Evolutionary conservation across 768 basidiomycete genomes (phyloP).

Genomic region (Boletus huronensis): DNA sequence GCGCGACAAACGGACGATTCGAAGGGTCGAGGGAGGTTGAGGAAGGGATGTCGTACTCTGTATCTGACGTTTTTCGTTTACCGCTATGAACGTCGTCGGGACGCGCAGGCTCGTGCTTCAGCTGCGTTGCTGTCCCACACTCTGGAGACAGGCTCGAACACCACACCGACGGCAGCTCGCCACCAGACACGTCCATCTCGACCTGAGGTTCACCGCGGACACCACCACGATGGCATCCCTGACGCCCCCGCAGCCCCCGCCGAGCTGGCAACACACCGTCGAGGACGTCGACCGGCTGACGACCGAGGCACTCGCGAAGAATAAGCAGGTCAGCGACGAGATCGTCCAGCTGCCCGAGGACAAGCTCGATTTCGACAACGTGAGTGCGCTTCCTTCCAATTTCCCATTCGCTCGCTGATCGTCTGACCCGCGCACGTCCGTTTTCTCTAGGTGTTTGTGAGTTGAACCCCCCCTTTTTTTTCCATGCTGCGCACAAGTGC

Average conservation of each 20-base stretch:
- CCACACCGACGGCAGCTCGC: constrained; percentile 8
- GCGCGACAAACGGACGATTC: constrained; percentile 78
- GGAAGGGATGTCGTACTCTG: neutral
- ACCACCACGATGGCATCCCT: constrained; percentile 41
- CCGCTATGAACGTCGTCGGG: constrained; percentile 2
- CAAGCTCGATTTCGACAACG: constrained; percentile 65
- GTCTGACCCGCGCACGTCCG: neutral
- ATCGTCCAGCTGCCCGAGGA: constrained; percentile 56
- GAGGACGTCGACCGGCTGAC: constrained; percentile 58
- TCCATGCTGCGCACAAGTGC: neutral
- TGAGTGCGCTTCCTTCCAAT: constrained; percentile 32
- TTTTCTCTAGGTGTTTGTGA: constrained; percentile 66
- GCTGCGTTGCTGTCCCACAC: no score
- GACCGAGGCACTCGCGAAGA: constrained; percentile 54
- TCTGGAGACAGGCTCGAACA: no score
- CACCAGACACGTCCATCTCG: no score
- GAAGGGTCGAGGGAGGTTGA: constrained; percentile 52
- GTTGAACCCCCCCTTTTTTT: constrained; percentile 32
- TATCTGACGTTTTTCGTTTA: no score
- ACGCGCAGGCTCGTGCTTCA: neutral
- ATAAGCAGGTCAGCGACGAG: constrained; percentile 56
- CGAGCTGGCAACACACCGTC: constrained; percentile 65
- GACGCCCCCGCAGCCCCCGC: constrained; percentile 63
- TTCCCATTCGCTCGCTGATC: neutral
- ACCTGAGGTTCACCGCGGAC: constrained; percentile 8